These are phyloP conservation scores for Polytrichum formosum DNA, from an alignment of 225 moss, liverwort and hornwort species.

Conservation along the genomic window DNA sequence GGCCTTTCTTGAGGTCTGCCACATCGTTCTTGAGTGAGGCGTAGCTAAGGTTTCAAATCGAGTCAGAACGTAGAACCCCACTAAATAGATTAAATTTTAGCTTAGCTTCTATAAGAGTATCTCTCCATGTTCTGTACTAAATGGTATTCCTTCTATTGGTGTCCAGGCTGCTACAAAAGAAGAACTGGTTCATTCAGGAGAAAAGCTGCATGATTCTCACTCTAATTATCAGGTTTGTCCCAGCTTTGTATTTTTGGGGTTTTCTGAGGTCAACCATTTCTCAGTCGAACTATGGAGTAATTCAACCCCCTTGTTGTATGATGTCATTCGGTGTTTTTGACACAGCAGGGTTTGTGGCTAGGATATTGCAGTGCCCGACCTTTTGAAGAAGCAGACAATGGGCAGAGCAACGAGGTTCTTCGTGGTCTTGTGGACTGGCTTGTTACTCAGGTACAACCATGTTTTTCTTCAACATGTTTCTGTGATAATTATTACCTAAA, in stretches of 20 bases:
- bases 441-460: conserved; percentile 28
- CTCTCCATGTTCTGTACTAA: too few relatives aligned
- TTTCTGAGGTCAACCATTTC: too few relatives aligned
- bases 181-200: conserved; percentile 62
- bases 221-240: conserved; percentile 44
- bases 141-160: not conserved
- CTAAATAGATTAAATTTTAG: too few relatives aligned
- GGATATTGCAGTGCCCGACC: conserved; percentile 42
- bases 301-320: too few relatives aligned
- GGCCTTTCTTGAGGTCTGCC: conserved; percentile 42
- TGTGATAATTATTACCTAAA: too few relatives aligned
- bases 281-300: too few relatives aligned
- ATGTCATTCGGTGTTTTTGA: too few relatives aligned
- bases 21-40: not conserved
- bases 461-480: too few relatives aligned
- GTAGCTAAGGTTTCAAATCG: too few relatives aligned
- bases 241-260: too few relatives aligned
- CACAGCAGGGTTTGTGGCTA: conserved; percentile 7
- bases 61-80: too few relatives aligned
- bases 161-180: conserved; percentile 45
- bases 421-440: conserved; percentile 53
- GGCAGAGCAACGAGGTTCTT: conserved; percentile 27
- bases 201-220: conserved; percentile 63
- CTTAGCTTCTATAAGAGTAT: too few relatives aligned
- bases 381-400: conserved; percentile 22